Base-by-base conservation (phyloP, 2,329 filamentous ascomycete species). In the Lachnellula cervina region DNA sequence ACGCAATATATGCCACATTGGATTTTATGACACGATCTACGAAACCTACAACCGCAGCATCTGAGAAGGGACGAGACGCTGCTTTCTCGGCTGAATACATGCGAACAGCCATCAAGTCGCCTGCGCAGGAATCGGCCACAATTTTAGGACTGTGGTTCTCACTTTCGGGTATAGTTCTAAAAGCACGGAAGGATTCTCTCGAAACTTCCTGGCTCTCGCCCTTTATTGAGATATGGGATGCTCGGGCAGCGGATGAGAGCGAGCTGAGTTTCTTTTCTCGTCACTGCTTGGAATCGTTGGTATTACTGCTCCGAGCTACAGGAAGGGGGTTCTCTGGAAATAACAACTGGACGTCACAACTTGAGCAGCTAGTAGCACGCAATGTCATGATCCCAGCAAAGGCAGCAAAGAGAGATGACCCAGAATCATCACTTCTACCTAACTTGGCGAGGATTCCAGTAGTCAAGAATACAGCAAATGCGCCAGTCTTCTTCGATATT, bases 401-500 rank as follows among this genome's bases (percentile, higher is more conserved):
- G 43, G 51, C 59, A 21, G 56, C 52, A 37, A 49, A 59, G 16
- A 23, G 42, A 16, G 54, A 55, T n/a, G 56, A 61, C 35, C 40
- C 35, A 17, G 57, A 64, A 42, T 52, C 58, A 5, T 56, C 58
- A 17, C 45, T 70, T 45, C 44, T 70, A 9, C 49, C 52, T 13
- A 61, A 25, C 23, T 53, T 69, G 34, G 66, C 65, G 11, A 64
- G 55, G 52, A 51, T 61, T 13, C 51, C 62, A 37, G 59, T 70
- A 40, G 46, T 65, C 19, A 51, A 64, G 38, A 61, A 67, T 52
- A 49, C 73, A 25, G 67, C 69, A 5, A 70, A 76, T 72, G 52
- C 69, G 68, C 72, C 76, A 0, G 65, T 73, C 8, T 65, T 79
- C 5, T 75, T 78, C 50, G 72, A 77, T 51, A 71, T 76, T 55